phyloP scores from a whole-genome alignment of 441 rosid species.

The Sinapis alba region DNA sequence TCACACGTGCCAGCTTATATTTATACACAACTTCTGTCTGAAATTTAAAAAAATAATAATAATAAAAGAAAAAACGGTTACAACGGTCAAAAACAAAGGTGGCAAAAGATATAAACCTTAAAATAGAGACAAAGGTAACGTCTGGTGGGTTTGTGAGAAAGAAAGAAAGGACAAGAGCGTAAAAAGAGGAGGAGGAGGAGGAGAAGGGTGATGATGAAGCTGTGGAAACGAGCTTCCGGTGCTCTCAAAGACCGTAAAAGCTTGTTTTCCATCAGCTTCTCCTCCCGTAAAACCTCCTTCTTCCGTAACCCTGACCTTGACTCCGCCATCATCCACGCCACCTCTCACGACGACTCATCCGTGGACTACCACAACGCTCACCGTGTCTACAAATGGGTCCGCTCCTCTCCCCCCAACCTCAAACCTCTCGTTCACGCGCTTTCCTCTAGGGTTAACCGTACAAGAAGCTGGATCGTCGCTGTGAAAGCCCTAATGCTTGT shows the following conservation, averaged over 20 bases:
- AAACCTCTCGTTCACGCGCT: slow-evolving; percentile 55
- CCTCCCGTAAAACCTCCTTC: slow-evolving; percentile 37
- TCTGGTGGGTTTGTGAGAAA: slow-evolving; percentile 16
- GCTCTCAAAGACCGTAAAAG: slow-evolving; percentile 74
- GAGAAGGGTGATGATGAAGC: slow-evolving; percentile 47
- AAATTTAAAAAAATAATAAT: background rate
- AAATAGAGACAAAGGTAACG: slow-evolving; percentile 25
- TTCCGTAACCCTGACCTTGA: slow-evolving; percentile 64
- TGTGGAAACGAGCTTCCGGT: slow-evolving; percentile 71
- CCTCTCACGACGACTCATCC: slow-evolving; percentile 62
- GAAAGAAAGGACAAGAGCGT: background rate
- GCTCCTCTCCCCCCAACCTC: slow-evolving; percentile 60
- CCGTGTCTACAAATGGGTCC: slow-evolving; percentile 64
- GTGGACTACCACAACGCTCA: slow-evolving; percentile 68
- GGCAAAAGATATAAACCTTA: slow-evolving; percentile 30
- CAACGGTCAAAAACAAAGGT: slow-evolving; percentile 36
- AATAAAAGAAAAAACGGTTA: slow-evolving; percentile 30
- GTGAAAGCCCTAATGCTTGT: slow-evolving; percentile 71
- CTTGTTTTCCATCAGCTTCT: slow-evolving; percentile 48
- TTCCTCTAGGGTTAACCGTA: slow-evolving; percentile 54
- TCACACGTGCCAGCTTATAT: slow-evolving; percentile 27
- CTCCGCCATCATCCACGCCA: slow-evolving; percentile 68
- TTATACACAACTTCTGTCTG: slow-evolving; percentile 21
- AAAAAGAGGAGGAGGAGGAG: slow-evolving; percentile 8
- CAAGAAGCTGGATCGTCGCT: slow-evolving; percentile 73